phyloP scores from a whole-genome alignment of 2,329 filamentous ascomycete species.

The Penicillium sp. region DNA sequence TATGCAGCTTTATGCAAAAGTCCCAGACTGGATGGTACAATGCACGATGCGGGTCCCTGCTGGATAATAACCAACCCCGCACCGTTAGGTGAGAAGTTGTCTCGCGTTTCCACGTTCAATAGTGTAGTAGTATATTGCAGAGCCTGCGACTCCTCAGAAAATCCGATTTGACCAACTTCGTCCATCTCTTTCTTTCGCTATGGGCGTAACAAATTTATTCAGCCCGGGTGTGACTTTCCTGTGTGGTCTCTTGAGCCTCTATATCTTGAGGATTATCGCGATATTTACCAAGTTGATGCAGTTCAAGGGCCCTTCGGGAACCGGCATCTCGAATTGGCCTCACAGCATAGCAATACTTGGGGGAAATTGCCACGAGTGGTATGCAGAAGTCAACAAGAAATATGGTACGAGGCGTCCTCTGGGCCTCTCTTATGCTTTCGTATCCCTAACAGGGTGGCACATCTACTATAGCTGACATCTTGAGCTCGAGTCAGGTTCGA shows the following conservation, averaged over 20 bases:
- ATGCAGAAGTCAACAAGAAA: conserved; percentile 18
- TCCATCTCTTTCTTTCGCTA: background rate
- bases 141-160: too few relatives aligned
- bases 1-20: too few relatives aligned
- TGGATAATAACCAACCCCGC: too few relatives aligned
- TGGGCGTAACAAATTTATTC: conserved; percentile 1
- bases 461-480: background rate
- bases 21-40: too few relatives aligned
- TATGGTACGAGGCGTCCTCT: conserved; percentile 11
- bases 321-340: conserved; percentile 19
- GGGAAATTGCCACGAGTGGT: conserved; percentile 21
- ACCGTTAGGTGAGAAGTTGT: too few relatives aligned
- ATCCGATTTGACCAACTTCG: too few relatives aligned
- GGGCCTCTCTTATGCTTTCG: background rate
- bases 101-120: too few relatives aligned
- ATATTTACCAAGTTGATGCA: conserved; percentile 11
- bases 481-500: conserved; percentile 9
- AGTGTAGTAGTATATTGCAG: too few relatives aligned
- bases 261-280: conserved; percentile 3
- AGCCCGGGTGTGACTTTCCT: background rate
- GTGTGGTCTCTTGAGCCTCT: conserved; percentile 11
- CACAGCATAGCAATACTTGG: conserved; percentile 19
- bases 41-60: too few relatives aligned
- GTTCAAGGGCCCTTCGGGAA: conserved; percentile 13
- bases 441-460: background rate